Percentiles rank a stretch among this genome's conserved stretches.
These are phyloP conservation scores for Cercospora sp. DNA, from an alignment of 2,329 filamentous ascomycete genomes.

Conservation along the genomic window DNA sequence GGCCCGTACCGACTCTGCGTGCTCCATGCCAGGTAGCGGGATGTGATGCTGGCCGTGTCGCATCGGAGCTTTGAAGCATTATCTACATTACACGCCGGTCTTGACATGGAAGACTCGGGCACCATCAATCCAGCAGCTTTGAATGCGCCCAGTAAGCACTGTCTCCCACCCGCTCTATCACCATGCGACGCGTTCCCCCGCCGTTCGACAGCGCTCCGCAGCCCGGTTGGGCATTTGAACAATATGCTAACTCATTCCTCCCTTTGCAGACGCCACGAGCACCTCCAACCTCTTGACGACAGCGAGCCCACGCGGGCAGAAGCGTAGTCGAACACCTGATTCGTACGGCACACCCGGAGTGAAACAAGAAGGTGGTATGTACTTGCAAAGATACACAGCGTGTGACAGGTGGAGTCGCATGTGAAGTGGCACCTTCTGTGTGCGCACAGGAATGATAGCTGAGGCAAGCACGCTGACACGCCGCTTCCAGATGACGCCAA, in stretches of 20 bases:
- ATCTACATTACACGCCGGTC: conserved; percentile 34
- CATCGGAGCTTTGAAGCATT: conserved; percentile 35
- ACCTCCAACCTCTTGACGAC: conserved; percentile 48
- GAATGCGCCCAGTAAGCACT: conserved; percentile 68
- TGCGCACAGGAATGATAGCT: background rate
- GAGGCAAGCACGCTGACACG: conserved; percentile 27
- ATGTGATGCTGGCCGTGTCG: conserved; percentile 42
- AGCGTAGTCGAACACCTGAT: conserved; percentile 77
- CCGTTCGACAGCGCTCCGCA: background rate
- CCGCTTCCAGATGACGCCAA: conserved; percentile 45
- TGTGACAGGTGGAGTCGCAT: background rate
- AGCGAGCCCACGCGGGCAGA: conserved; percentile 66
- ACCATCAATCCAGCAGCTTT: conserved; percentile 89
- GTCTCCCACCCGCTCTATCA: conserved; percentile 16
- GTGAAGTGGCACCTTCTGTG: background rate
- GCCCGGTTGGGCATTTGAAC: background rate
- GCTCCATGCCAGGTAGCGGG: conserved; percentile 33
- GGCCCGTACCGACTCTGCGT: conserved; percentile 21
- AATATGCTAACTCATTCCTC: background rate
- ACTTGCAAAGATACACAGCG: conserved; percentile 39
- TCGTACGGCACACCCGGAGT: conserved; percentile 50
- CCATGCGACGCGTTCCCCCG: conserved; percentile 24
- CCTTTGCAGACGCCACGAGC: conserved; percentile 27
- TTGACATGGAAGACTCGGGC: conserved; percentile 68
- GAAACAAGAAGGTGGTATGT: conserved; percentile 67